Base-by-base conservation (phyloP, 2,329 filamentous ascomycete species). In the Pseudogymnoascus sp. region DNA sequence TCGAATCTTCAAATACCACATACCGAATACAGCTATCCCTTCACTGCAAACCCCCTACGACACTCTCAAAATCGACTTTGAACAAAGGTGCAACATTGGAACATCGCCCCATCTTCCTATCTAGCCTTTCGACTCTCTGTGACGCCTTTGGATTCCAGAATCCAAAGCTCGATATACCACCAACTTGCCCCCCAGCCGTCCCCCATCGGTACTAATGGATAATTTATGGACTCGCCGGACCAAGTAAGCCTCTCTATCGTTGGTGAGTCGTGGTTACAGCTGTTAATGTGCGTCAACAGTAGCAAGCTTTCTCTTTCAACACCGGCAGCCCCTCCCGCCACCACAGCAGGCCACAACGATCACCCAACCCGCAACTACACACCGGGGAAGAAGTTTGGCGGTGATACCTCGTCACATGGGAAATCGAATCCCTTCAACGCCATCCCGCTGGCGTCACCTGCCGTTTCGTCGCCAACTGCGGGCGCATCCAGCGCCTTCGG, bases 401-500 rank as follows among this genome's bases (percentile, higher is more conserved):
- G 85, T 76, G 85, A 89, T 73, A 81, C 80, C 67, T 87, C 87
- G 68, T 91, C 90, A 71, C 87, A 92, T 74, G 87, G 87, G 64
- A 82, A 81, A 75, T 81, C 83, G 67, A 95, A 91, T 75, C 88
- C 91, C 23, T 93, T 96, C 80, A 89, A 86, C 75, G 81, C 86
- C 70, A 84, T 90, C 69, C 86, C 90, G 60, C 87, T 88, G 65
- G 85, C 89, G 71, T 86, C 84, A 66, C 84, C 82, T 61, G 85
- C 83, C 64, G 79, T 92, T 63, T 83, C 88, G 37, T 93, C 91
- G 8, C 91, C 92, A 12, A 91, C 89, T 11, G 83, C 85, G 62
- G 84, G 84, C 69, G 91, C 90, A 63, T 92, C 91, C 16, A 93
- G 89, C 71, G 93, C 93, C 64, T 99, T 99, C 77, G 93, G 92